These are phyloP conservation scores for Leccinum ochraceum DNA, from an alignment of 768 basidiomycete genomes.

Conservation along the genomic window DNA sequence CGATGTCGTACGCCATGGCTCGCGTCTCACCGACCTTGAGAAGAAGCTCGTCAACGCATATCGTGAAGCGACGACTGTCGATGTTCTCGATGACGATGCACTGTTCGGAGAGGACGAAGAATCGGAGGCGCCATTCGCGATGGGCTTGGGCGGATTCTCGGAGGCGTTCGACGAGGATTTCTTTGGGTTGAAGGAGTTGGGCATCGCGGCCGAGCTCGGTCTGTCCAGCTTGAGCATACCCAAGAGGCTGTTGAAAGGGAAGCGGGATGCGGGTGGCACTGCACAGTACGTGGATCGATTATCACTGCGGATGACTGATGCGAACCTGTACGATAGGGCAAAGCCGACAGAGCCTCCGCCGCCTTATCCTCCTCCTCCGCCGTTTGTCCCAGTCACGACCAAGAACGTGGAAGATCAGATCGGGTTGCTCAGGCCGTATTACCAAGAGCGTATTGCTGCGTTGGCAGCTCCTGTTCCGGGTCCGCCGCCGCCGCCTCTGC, in stretches of 20 bases:
- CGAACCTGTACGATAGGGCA: conserved; percentile 38
- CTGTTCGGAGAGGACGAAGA: conserved; percentile 59
- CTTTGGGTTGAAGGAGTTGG: conserved; percentile 83
- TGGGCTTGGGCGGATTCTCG: conserved; percentile 79
- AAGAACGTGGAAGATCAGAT: conserved; percentile 75
- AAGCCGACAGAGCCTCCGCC: conserved; percentile 75
- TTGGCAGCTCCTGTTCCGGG: conserved; percentile 35
- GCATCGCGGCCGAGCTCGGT: conserved; percentile 85
- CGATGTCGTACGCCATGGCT: conserved; percentile 81
- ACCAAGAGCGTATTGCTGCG: conserved; percentile 53
- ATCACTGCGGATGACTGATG: conserved; percentile 4
- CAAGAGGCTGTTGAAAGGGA: conserved; percentile 70
- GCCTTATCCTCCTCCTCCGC: conserved; percentile 83
- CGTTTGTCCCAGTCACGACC: conserved; percentile 71
- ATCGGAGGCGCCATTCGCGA: conserved; percentile 64
- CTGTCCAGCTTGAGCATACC: conserved; percentile 78
- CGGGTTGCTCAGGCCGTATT: conserved; percentile 80
- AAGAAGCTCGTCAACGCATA: conserved; percentile 86
- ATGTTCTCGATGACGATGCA: conserved; percentile 51
- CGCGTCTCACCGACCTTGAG: conserved; percentile 74
- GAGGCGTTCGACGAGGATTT: conserved; percentile 91
- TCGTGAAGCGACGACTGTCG: conserved; percentile 60
- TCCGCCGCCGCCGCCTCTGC: conserved; percentile 15
- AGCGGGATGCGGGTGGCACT: conserved; percentile 42
- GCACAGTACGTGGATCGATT: conserved; percentile 46